These are phyloP conservation scores for Rhododendron griersonianum DNA, from an alignment of 148 eudicot genomes.

Conservation along the genomic window DNA sequence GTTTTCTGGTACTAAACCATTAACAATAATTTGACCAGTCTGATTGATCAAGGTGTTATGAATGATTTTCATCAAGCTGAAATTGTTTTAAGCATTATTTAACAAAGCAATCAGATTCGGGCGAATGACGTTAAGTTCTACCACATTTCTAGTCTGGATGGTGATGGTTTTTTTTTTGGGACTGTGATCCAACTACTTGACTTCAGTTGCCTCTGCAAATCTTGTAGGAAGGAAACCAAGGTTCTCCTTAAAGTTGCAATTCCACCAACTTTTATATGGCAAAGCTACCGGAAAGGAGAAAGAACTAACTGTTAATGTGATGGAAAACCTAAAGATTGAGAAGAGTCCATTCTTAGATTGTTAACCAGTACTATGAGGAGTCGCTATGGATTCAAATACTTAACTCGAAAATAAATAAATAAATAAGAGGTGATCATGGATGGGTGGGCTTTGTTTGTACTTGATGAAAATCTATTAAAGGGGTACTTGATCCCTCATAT, in stretches of 20 bases:
- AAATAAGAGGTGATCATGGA: not conserved
- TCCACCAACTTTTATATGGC: not conserved
- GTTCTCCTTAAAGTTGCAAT: not conserved
- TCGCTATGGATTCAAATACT: not conserved
- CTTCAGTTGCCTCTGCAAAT: not conserved
- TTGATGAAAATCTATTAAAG: not conserved
- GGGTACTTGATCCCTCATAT: not conserved
- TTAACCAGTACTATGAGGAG: not conserved
- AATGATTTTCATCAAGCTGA: not conserved
- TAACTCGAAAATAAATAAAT: not conserved
- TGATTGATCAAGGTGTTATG: not conserved
- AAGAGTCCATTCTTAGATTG: not conserved
- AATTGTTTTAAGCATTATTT: not conserved
- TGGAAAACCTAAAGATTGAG: not conserved
- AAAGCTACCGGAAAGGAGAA: not conserved
- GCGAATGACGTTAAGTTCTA: not conserved
- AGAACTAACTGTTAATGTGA: not conserved
- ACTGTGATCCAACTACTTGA: slow-evolving; percentile 2
- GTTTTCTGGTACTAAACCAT: not conserved
- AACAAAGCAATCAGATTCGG: not conserved
- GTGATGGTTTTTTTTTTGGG: not conserved
- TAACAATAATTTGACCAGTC: not conserved
- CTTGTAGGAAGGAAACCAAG: not conserved
- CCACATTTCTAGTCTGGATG: not conserved
- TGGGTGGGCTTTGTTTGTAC: not conserved